Conservation (phyloP, 225 moss, liverwort and hornwort genomes). For the Sphagnum contortum region DNA sequence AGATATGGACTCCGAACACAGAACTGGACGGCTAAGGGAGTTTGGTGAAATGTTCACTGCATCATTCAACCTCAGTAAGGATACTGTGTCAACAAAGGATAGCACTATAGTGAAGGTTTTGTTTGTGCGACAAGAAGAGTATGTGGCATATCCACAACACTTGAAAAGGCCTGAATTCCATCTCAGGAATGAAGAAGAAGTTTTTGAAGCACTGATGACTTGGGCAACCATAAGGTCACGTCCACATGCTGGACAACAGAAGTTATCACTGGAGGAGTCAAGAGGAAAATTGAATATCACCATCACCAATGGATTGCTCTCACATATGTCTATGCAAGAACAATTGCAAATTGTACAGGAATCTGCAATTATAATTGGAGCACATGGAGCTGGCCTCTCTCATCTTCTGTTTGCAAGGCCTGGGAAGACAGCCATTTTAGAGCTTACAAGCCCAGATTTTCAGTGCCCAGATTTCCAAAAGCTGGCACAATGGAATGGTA, state of each 20-base stretch:
- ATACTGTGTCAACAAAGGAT: constrained; percentile 1
- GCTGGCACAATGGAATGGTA: constrained; percentile 85
- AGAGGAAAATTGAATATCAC: constrained; percentile 10
- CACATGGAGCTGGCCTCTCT: constrained; percentile 90
- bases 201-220: constrained; percentile 37
- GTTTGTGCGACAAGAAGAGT: constrained; percentile 82
- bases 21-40: constrained; percentile 66
- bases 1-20: constrained; percentile 15
- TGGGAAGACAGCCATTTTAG: constrained; percentile 44
- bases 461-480: constrained; percentile 75
- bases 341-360: constrained; percentile 61
- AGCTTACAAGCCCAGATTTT: constrained; percentile 67
- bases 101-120: constrained; percentile 41
- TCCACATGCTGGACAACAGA: background rate
- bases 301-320: constrained; percentile 67
- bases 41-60: constrained; percentile 76
- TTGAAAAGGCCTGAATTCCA: constrained; percentile 75
- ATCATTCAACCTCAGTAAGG: constrained; percentile 32
- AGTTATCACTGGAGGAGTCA: constrained; percentile 8
- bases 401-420: constrained; percentile 78
- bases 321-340: constrained; percentile 68
- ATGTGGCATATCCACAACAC: constrained; percentile 89
- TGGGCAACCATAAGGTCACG: constrained; percentile 34
- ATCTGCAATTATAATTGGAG: constrained; percentile 73
- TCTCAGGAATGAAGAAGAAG: constrained; percentile 73